Conservation (phyloP, 208 protist species). For the Trypanosoma mega region DNA sequence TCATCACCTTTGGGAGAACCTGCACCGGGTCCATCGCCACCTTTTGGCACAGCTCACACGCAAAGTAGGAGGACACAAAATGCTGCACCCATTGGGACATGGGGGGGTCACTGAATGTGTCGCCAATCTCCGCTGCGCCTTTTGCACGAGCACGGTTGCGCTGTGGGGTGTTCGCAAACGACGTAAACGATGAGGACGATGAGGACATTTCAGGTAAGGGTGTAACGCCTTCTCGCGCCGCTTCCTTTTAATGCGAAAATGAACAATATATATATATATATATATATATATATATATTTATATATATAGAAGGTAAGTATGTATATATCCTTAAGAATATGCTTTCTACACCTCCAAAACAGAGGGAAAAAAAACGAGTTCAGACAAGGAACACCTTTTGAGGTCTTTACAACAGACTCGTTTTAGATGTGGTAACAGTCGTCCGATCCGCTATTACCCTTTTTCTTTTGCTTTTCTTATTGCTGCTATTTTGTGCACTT, state of each 20-base stretch:
- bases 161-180: conserved; percentile 13
- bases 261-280: too few species aligned
- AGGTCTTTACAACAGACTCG: too few species aligned
- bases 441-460: too few species aligned
- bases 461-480: too few species aligned
- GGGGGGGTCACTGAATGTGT: neutral
- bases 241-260: conserved; percentile 23
- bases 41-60: conserved; percentile 49
- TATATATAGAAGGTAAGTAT: conserved; percentile 11
- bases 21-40: conserved; percentile 52
- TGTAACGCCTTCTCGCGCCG: conserved; percentile 9
- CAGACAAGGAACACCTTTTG: too few species aligned
- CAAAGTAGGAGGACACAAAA: conserved; percentile 43
- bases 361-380: too few species aligned
- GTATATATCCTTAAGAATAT: too few species aligned
- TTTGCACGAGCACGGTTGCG: neutral
- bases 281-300: too few species aligned
- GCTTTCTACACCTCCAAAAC: too few species aligned
- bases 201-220: conserved; percentile 14
- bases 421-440: too few species aligned
- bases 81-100: conserved; percentile 22
- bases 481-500: too few species aligned
- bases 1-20: conserved; percentile 30
- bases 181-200: conserved; percentile 18
- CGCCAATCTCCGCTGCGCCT: neutral